Conservation (phyloP, 345 rosid genomes). For the Hibiscus mutabilis region DNA sequence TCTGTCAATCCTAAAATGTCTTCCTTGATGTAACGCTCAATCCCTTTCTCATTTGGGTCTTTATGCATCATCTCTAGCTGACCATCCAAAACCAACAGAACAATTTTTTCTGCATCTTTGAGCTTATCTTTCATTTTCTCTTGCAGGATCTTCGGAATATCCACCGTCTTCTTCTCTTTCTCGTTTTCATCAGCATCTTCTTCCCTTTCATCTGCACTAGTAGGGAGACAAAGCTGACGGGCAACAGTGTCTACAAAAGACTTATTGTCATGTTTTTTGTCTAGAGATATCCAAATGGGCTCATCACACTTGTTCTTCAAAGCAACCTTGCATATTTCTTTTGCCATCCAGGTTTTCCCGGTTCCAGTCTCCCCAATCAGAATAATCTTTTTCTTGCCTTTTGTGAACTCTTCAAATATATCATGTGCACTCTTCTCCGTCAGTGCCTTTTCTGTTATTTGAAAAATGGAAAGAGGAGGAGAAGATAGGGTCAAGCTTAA, state of each 20-base stretch:
- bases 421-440: not conserved
- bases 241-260: slow-evolving; percentile 32
- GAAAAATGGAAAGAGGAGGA: not conserved
- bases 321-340: slow-evolving; percentile 8
- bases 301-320: not conserved
- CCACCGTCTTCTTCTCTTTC: not conserved
- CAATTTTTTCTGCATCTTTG: not conserved
- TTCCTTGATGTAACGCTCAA: not conserved
- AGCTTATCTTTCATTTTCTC: not conserved
- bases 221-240: slow-evolving; percentile 26
- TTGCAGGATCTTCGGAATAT: not conserved
- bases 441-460: not conserved
- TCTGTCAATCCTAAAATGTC: not conserved
- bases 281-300: slow-evolving; percentile 38
- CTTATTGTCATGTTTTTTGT: slow-evolving; percentile 4
- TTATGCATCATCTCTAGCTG: slow-evolving; percentile 12
- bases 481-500: too few relatives aligned
- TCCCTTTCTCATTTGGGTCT: not conserved
- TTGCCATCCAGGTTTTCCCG: slow-evolving; percentile 53
- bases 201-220: slow-evolving; percentile 30
- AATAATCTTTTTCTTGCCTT: slow-evolving; percentile 3
- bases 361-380: slow-evolving; percentile 34
- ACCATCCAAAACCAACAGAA: slow-evolving; percentile 45
- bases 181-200: slow-evolving; percentile 10
- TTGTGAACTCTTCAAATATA: not conserved